Conservation (phyloP, 306 rosid genomes). For the Cercis canadensis region DNA sequence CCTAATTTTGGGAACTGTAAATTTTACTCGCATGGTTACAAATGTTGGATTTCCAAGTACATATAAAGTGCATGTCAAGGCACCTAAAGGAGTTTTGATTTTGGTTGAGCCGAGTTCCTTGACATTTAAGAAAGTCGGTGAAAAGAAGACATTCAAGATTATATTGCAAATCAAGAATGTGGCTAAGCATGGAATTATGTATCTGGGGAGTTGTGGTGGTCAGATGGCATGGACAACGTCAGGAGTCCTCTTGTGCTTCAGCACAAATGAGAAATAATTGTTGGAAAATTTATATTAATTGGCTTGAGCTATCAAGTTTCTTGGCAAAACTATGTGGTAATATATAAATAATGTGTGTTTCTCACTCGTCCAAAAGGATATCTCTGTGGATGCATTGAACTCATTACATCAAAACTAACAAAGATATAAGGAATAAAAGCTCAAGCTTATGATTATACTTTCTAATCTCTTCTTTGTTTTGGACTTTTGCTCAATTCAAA, state of each 20-base stretch:
- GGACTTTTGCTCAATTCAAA: too few relatives aligned
- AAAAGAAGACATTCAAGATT: constrained; percentile 52
- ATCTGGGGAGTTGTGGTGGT: constrained; percentile 45
- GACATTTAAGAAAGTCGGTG: constrained; percentile 44
- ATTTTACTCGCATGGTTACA: constrained; percentile 46
- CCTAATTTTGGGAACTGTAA: constrained; percentile 13
- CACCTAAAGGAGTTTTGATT: constrained; percentile 44
- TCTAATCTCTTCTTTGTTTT: too few relatives aligned
- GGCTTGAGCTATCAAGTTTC: not conserved
- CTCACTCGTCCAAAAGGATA: too few relatives aligned
- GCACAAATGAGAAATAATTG: too few relatives aligned
- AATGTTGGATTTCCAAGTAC: constrained; percentile 65
- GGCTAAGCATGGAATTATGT: not conserved
- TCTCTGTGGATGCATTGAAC: too few relatives aligned
- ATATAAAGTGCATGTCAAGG: constrained; percentile 39
- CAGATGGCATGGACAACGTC: constrained; percentile 43
- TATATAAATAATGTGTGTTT: too few relatives aligned
- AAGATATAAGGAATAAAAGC: too few relatives aligned
- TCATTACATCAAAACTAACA: too few relatives aligned
- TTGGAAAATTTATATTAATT: not conserved
- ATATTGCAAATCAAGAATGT: constrained; percentile 17
- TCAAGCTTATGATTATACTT: too few relatives aligned
- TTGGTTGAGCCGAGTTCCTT: constrained; percentile 45
- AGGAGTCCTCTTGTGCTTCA: constrained; percentile 46
- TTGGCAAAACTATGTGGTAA: too few relatives aligned